Percentiles rank a stretch among this genome's conserved stretches.
Conservation (phyloP, 495 filamentous ascomycete species). For the Xylaria castorea region DNA sequence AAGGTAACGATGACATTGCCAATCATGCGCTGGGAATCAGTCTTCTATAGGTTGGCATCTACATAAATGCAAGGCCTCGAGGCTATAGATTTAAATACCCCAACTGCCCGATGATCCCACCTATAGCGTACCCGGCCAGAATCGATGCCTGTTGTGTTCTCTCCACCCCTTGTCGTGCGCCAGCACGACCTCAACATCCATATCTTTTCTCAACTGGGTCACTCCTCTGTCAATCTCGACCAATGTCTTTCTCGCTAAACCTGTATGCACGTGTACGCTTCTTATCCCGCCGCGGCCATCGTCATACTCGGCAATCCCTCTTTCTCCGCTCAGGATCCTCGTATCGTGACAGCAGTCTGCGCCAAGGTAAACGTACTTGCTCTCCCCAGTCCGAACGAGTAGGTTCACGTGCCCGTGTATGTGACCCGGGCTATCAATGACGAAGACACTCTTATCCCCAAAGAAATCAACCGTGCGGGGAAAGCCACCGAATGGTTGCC, state of each 20-base stretch:
- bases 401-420: slow-evolving; percentile 57
- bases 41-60: neutral
- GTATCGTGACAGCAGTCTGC: slow-evolving; percentile 58
- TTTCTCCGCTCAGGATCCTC: slow-evolving; percentile 50
- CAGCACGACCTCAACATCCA: slow-evolving; percentile 51
- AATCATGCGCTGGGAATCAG: neutral
- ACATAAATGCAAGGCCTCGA: neutral
- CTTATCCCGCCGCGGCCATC: slow-evolving; percentile 44
- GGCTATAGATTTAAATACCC: neutral
- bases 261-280: slow-evolving; percentile 52
- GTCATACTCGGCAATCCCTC: slow-evolving; percentile 50
- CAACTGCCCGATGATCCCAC: neutral
- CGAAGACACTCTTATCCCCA: slow-evolving; percentile 44
- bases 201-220: slow-evolving; percentile 13
- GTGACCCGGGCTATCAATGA: slow-evolving; percentile 57
- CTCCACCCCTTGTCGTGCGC: slow-evolving; percentile 56
- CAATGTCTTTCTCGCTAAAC: slow-evolving; percentile 44
- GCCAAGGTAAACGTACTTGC: slow-evolving; percentile 50
- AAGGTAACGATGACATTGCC: neutral
- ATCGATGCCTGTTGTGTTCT: slow-evolving; percentile 43
- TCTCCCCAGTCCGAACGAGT: slow-evolving; percentile 41
- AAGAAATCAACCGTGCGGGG: slow-evolving; percentile 52
- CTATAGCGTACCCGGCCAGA: slow-evolving; percentile 41
- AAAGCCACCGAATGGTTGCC: slow-evolving; percentile 41
- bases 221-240: slow-evolving; percentile 33